These are phyloP conservation scores for Trametes maxima DNA, from an alignment of 768 basidiomycete genomes.

Conservation along the genomic window DNA sequence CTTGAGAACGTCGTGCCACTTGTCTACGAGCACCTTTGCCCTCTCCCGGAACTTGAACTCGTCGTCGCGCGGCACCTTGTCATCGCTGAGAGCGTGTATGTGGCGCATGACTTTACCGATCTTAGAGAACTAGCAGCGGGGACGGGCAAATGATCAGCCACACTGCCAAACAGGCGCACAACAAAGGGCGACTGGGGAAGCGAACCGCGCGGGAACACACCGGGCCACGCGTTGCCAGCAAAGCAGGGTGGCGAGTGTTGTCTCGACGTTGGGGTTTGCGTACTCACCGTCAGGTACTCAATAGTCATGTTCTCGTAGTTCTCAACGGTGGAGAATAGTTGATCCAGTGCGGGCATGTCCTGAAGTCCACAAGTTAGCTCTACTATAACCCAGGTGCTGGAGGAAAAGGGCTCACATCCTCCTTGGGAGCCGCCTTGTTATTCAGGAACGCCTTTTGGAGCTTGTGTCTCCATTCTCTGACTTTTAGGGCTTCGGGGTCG, in stretches of 20 bases:
- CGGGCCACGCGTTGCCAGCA: slow-evolving; percentile 30
- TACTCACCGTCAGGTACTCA: slow-evolving; percentile 63
- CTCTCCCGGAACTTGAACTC: slow-evolving; percentile 75
- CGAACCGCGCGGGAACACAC: slow-evolving; percentile 23
- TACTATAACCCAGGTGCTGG: not conserved
- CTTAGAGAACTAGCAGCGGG: slow-evolving; percentile 63
- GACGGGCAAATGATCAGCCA: slow-evolving; percentile 20
- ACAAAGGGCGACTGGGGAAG: slow-evolving; percentile 15
- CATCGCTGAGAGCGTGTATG: slow-evolving; percentile 58
- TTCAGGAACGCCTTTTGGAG: slow-evolving; percentile 87
- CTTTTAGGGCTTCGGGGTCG: slow-evolving; percentile 69
- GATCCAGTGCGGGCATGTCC: slow-evolving; percentile 78
- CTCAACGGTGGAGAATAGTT: slow-evolving; percentile 77
- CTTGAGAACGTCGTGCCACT: slow-evolving; percentile 63
- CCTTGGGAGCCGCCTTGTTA: slow-evolving; percentile 61
- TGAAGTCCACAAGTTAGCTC: slow-evolving; percentile 34
- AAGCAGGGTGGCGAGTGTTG: slow-evolving; percentile 29
- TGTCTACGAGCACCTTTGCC: slow-evolving; percentile 67
- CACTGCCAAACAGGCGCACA: slow-evolving; percentile 23
- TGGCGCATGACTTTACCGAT: slow-evolving; percentile 90
- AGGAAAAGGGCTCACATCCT: slow-evolving; percentile 50
- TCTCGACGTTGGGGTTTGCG: not conserved
- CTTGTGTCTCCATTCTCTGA: slow-evolving; percentile 91
- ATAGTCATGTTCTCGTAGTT: slow-evolving; percentile 76
- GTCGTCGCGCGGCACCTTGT: slow-evolving; percentile 61